Evolutionary conservation across 2,329 filamentous ascomycete genomes (phyloP).

Genomic region (Apiospora sp.): DNA sequence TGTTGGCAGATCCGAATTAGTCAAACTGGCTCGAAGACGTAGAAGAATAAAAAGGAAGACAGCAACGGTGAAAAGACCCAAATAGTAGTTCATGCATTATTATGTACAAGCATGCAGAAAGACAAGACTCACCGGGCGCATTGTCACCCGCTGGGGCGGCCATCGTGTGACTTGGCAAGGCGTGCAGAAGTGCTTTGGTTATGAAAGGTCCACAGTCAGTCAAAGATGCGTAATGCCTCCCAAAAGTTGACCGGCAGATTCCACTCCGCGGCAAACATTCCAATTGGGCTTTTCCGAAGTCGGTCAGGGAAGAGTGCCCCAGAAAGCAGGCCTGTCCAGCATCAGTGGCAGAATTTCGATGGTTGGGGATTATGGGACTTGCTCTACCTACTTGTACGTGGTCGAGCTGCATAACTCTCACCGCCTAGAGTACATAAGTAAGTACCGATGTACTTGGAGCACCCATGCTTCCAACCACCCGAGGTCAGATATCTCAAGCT

Average conservation of each 20-base stretch:
- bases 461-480: neutral
- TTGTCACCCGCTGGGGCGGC: constrained; percentile 32
- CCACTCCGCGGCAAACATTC: constrained; percentile 7
- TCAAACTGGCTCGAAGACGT: neutral
- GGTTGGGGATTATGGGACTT: neutral
- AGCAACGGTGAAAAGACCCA: neutral
- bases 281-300: constrained; percentile 19
- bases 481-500: neutral
- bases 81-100: neutral
- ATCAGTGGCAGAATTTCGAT: neutral
- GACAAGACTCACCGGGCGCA: constrained; percentile 41
- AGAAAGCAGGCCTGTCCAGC: neutral
- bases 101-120: constrained; percentile 20
- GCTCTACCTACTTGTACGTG: neutral
- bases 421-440: neutral
- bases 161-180: constrained; percentile 34
- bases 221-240: constrained; percentile 3
- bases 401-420: neutral
- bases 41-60: constrained; percentile 20
- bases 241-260: neutral
- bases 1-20: constrained; percentile 53
- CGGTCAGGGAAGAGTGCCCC: neutral
- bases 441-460: neutral
- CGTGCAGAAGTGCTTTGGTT: constrained; percentile 23
- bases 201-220: constrained; percentile 1